Base-by-base conservation (phyloP, 352 stramenopile genomes). In the Aphanomyces euteiches region DNA sequence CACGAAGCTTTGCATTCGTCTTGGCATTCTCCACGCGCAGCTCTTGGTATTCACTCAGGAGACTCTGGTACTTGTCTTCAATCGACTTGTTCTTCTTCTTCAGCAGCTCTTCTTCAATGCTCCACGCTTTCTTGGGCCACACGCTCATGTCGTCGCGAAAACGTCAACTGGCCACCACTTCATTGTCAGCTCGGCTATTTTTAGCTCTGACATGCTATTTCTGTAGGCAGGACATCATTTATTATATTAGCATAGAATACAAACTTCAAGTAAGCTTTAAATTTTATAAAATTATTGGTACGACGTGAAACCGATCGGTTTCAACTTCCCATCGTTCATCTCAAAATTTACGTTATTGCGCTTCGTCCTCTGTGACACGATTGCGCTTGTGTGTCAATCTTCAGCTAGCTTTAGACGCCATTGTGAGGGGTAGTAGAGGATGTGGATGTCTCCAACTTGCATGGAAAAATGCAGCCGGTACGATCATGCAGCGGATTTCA, bases 21-120 rank as follows among this genome's bases (percentile, higher is more conserved):
- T 89, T 89, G 54, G 83, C 81, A 13, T 87, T 88, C 8, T 86
- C 81, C 7, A 90, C 75, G 0, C 83, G 81, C 61, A 90, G 75
- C 54, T 90, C 83, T 39, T 90, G 81, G 72, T 89, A 83, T 28
- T 90, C 83, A 2, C 79, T 84, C 19, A 89, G 73, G 50, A 90
- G 56, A 10, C 74, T 78, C 54, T 90, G 83, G 59, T 89, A 90
- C 69, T 90, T 83, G 37, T 88, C 83, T 74, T 89, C 83, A 21
- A 89, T 56, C 2, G 79, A 77, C 50, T 87, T 87, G 34, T 78
- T 81, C 71, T 90, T 89, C 54, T 81, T 83, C 73, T 88, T 90
- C 79, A 83, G 88, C 75, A 90, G 88, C 65, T 90, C 83, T 60
- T 90, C 81, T 45, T 83, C 87, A 68, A 89, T 81, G 56, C 77